Evolutionary conservation across 371 early-diverging fungal genomes (phyloP), one percentile per base, ranked within the genome.

Genomic region (Syncephalastrum sp.): DNA sequence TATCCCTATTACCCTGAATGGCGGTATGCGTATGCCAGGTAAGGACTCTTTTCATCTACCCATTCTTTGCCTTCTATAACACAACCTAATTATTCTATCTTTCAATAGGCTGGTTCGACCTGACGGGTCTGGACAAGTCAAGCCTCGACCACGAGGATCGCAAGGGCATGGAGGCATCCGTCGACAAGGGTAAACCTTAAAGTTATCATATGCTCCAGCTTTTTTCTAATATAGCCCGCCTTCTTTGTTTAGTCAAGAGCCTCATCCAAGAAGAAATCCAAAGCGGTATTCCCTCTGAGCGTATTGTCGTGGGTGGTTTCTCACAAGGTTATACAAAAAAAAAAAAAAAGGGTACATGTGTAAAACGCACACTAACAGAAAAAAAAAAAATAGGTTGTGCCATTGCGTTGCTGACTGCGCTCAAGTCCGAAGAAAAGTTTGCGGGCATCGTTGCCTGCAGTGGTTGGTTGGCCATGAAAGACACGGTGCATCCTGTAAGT

Each of bases 281-380:
- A 43, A 63, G 59, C 29, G 92, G 93, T 15, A 94, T 95, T 54
- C 85, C 93, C 1, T 73, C 92, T 15, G 77, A 89, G 47, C 79
- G 95, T 15, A 96, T 98, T 50, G 86, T 96, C 29, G 57, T 98
- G 19, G 96, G 95, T 45, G 98, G 98, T 0, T 98, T 98, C 75
- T 94, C 95, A 23, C 98, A 98, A 80, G 97, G 94, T 59, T 33
- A 33, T 33, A 33, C 38, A 33, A 33, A 27, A 3, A 72, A 27
- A 17, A 41, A 21, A 21, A 21, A 21, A 21, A 21, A n/a, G n/a
- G 21, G 21, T 21, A 27, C 3, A 27, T 55, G 46, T 13, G 23
- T 24, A 29, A 56, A 43, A 23, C 38, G 10, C 38, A 33, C 38
- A 33, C 38, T 33, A 33, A 33, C 38, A 33, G 12, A 33, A 33